These are phyloP conservation scores for Arabis hirsuta DNA, from an alignment of 345 rosid species.

Conservation along the genomic window DNA sequence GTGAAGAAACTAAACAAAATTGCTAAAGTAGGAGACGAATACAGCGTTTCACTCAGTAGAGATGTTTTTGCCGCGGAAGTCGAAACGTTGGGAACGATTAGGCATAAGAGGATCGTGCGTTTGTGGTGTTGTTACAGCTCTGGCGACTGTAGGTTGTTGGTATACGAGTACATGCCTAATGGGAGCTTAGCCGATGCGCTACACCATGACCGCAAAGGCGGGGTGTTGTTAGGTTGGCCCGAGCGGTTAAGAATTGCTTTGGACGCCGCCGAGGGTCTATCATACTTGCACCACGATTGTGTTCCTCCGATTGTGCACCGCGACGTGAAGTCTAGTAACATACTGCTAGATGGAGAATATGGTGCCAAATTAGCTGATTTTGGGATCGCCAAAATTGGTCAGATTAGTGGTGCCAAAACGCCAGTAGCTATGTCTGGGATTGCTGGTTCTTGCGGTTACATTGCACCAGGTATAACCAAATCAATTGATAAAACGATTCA, in stretches of 20 bases:
- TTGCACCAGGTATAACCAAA: slow-evolving; percentile 79
- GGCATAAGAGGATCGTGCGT: slow-evolving; percentile 89
- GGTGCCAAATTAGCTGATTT: slow-evolving; percentile 88
- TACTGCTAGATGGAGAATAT: slow-evolving; percentile 71
- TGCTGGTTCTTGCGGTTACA: slow-evolving; percentile 91
- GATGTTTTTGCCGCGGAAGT: slow-evolving; percentile 69
- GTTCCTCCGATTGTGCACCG: slow-evolving; percentile 94
- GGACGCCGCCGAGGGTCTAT: slow-evolving; percentile 88
- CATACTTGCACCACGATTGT: slow-evolving; percentile 91
- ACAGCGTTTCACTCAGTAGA: slow-evolving; percentile 42
- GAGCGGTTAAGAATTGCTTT: slow-evolving; percentile 71
- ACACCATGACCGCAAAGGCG: slow-evolving; percentile 56
- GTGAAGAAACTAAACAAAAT: slow-evolving; percentile 72
- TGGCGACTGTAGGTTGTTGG: slow-evolving; percentile 69
- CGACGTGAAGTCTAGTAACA: slow-evolving; percentile 88
- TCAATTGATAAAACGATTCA: background rate
- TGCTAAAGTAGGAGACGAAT: slow-evolving; percentile 45
- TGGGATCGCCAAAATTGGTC: slow-evolving; percentile 84
- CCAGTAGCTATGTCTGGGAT: slow-evolving; percentile 80
- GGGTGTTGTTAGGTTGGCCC: slow-evolving; percentile 64
- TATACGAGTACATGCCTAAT: slow-evolving; percentile 91
- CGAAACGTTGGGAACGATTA: slow-evolving; percentile 79
- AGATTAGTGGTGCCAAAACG: slow-evolving; percentile 48
- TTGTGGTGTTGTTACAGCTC: slow-evolving; percentile 81
- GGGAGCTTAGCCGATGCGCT: slow-evolving; percentile 83